Evolutionary conservation across 495 filamentous ascomycete genomes (phyloP).

Genomic region (Aspergillus egyptiacus): DNA sequence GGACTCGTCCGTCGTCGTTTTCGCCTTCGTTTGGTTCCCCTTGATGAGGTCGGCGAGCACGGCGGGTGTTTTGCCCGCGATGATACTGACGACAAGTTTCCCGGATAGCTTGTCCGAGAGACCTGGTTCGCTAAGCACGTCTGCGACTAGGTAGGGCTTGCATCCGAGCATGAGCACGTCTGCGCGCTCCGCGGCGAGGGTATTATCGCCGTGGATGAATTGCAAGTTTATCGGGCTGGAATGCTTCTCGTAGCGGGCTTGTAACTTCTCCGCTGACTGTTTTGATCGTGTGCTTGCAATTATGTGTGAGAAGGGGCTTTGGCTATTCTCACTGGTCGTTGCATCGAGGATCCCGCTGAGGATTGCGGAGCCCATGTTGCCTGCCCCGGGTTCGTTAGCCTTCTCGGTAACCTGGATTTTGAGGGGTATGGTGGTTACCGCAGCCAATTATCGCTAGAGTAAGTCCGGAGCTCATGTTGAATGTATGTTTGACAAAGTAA

Average conservation of each 20-base stretch:
- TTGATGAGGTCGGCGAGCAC: not conserved
- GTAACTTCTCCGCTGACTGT: not conserved
- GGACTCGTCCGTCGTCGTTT: not conserved
- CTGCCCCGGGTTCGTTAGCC: not conserved
- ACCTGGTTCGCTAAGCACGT: not conserved
- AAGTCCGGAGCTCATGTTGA: not conserved
- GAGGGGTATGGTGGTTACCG: not conserved
- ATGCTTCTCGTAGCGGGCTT: not conserved
- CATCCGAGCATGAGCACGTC: constrained; percentile 1
- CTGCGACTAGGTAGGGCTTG: constrained; percentile 3
- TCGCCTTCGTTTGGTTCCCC: not conserved
- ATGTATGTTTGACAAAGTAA: not conserved
- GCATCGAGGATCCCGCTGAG: constrained; percentile 5
- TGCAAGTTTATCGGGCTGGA: not conserved
- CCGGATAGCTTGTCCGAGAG: not conserved
- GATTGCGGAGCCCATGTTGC: constrained; percentile 5
- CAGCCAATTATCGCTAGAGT: not conserved
- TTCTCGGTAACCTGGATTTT: not conserved
- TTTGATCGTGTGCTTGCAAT: not conserved
- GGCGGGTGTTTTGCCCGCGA: not conserved
- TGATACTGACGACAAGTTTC: not conserved
- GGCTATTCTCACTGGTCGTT: not conserved
- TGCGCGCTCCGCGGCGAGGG: not conserved
- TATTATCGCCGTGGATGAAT: not conserved
- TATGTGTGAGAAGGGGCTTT: not conserved